Base-by-base conservation (phyloP, 2,329 filamentous ascomycete genomes). In the Akanthomyces uredinophilus region DNA sequence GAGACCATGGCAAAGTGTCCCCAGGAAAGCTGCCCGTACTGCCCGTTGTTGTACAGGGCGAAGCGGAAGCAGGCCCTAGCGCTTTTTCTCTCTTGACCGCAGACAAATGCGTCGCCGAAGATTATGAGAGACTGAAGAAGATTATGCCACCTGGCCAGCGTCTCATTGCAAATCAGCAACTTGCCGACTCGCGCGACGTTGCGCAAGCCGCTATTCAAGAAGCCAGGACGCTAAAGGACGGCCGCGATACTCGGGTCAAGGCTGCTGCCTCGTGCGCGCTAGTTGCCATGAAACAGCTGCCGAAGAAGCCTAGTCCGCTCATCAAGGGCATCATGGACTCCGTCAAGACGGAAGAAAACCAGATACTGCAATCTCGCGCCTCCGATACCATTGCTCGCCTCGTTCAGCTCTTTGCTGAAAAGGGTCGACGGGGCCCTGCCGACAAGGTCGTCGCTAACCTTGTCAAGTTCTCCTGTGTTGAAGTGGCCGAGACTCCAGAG, bases 301-400 rank as follows among this genome's bases (percentile, higher is more conserved):
- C 96, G 0, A 98, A 96, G 83, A 98, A 96, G 73, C 92, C 94
- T 11, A 92, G 91, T 65, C 85, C 88, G 20, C 86, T 96, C 14
- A 99, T 99, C 77, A 97, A 96, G 76, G 91, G 88, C 2, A 90
- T 99, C 75, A 99, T 99, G 95, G 95, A 99, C 73, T 98, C 94
- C 70, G 85, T 99, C 71, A 99, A 98, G 76, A 88, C 87, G 43
- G 96, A 99, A 72, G 95, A 97, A 69, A 98, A 96, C 70, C 77
- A 89, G 32, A 91, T 95, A 67, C 81, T 99, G 1, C 95, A 99
- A 73, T 86, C 85, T 68, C 89, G 94, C 27, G 96, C 94, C 32
- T 91, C 93, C 2, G 86, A 85, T 16, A 93, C 92, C 3, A 90
- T 99, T 58, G 91, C 92, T 6, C 85, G 84, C 44, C 85, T 98